Base-by-base conservation (phyloP, 2,329 filamentous ascomycete species). In the Lachnum nothofagi region DNA sequence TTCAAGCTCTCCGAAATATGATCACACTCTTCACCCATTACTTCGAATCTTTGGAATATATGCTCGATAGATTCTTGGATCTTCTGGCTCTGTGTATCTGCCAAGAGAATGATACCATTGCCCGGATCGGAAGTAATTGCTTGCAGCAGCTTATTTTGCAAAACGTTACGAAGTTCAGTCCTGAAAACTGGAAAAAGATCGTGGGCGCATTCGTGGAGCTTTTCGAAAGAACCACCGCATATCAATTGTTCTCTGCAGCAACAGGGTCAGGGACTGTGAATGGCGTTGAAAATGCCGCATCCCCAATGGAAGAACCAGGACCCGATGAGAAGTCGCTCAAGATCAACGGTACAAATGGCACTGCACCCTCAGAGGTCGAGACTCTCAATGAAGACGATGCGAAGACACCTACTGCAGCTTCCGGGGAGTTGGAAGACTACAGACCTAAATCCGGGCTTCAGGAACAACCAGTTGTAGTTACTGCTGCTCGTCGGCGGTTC, bases 21-120 rank as follows among this genome's bases (percentile, higher is more conserved):
- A 97, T 99, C 61, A 91, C 89, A 1, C 79, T 99, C 20, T 98
- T 98, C 68, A 98, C 94, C 0, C 94, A 99, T 69, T 98, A 97
- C 69, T 99, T 98, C 57, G 88, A 94, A 51, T 84, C 90, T 0
- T 73, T 99, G 8, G 90, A 97, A 70, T 95, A 95, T 65, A 98
- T 99, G 93, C 79, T 99, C 16, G 90, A 96, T 67, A 80, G 93
- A n/a, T 97, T 98, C 67, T 72, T 99, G 31, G 91, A 97, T 67
- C 79, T 99, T 17, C 74, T 99, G 9, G 91, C 89, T 3, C 79
- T 98, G 9, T 99, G 93, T 65, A 98, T 99, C 55, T 97, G 91
- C 66, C 93, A 99, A 68, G 93, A 99, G 66, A 98, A 98, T 61
- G 93, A 99, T 63, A 99, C 94, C 0, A 91, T 98, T 57, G 94